phyloP scores from a whole-genome alignment of 2,329 filamentous ascomycete species.

The Penicillium crustosum region DNA sequence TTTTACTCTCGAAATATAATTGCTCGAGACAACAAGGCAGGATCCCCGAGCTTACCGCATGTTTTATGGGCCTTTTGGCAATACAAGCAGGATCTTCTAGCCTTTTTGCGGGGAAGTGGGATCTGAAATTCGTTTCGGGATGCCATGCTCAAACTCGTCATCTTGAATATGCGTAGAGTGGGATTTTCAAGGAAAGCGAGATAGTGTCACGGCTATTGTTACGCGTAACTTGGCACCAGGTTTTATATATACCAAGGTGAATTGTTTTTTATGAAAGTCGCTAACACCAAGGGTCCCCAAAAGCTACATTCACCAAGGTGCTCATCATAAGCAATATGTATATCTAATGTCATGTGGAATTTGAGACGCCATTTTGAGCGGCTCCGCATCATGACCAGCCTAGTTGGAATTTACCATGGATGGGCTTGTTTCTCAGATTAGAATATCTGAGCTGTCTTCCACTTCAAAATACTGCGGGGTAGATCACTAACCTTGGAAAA shows the following conservation, averaged over 20 bases:
- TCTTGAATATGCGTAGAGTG: not conserved
- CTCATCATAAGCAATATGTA: not conserved
- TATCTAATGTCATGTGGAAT: not conserved
- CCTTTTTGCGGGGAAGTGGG: constrained; percentile 4
- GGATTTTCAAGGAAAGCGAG: not conserved
- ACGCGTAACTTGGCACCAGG: not conserved
- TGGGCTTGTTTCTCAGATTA: not conserved
- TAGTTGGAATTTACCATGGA: not conserved
- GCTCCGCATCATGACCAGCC: constrained; percentile 6
- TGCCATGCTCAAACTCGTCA: not conserved
- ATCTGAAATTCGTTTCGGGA: not conserved
- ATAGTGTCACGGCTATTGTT: not conserved
- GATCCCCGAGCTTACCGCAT: constrained; percentile 6
- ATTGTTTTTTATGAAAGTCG: not conserved
- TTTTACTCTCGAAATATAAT: not conserved
- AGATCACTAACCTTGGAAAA: not conserved
- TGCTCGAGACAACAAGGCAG: not conserved
- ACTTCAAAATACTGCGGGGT: not conserved
- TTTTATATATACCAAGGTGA: not conserved
- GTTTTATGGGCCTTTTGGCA: constrained; percentile 17
- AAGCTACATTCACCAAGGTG: not conserved
- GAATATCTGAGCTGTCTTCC: too few relatives aligned
- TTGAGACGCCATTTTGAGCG: not conserved
- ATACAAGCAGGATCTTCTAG: constrained; percentile 13
- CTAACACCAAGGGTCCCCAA: not conserved